phyloP scores from a whole-genome alignment of 352 stramenopile species.

The Pythium sp. region DNA sequence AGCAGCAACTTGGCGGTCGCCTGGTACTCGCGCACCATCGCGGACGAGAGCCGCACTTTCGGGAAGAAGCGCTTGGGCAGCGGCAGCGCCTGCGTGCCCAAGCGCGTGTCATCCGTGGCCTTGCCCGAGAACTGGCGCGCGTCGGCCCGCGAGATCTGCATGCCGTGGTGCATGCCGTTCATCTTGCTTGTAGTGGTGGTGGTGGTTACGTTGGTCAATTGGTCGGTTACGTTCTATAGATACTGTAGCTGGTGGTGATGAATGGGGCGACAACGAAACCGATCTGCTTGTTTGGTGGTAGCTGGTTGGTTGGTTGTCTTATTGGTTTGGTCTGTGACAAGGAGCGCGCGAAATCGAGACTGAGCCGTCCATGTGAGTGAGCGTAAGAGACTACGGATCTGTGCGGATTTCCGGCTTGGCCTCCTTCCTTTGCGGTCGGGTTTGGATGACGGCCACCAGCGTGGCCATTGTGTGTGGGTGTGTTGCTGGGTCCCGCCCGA shows the following conservation, averaged over 20 bases:
- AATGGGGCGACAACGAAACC: neutral
- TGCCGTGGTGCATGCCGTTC: constrained; percentile 14
- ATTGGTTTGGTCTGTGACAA: neutral
- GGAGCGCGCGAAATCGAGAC: constrained; percentile 5
- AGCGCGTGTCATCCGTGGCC: constrained; percentile 5
- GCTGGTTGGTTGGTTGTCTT: too few species aligned
- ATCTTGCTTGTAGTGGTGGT: neutral
- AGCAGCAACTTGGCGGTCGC: constrained; percentile 35
- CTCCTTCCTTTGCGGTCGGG: neutral
- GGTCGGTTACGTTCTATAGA: too few species aligned
- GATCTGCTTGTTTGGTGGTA: neutral
- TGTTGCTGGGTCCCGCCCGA: neutral
- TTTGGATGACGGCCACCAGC: neutral
- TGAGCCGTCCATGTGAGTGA: neutral
- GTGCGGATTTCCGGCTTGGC: too few species aligned
- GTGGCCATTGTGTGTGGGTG: neutral
- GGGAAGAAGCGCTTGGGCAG: constrained; percentile 49
- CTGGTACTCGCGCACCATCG: constrained; percentile 40
- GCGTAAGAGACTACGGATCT: neutral
- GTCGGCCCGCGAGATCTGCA: constrained; percentile 16
- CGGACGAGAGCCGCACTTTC: constrained; percentile 31
- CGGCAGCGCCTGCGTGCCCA: constrained; percentile 33
- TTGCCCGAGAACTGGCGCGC: constrained; percentile 16
- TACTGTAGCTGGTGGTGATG: too few species aligned
- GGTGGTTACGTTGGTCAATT: neutral